Evolutionary conservation across 208 protist genomes (phyloP), one percentile per base, ranked within the genome.

Genomic region (Naegleria lovaniensis): DNA sequence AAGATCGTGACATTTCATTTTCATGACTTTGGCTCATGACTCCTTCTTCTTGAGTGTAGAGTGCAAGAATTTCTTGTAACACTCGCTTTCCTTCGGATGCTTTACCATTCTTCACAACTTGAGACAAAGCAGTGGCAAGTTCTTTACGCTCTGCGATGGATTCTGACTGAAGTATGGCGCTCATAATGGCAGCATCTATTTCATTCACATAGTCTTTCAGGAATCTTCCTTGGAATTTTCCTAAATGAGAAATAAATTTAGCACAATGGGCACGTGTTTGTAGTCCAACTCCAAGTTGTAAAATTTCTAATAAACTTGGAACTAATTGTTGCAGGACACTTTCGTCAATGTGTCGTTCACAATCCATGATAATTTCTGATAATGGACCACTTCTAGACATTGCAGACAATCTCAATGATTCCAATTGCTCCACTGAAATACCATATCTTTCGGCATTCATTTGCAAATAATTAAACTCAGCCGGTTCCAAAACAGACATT

Each of bases 261-360:
- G 84, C 39, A n/a, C 36, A 48, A 2, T 11, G 36, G 29, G n/a
- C 29, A 58, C 84, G 51, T 55, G 84, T 88, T 51, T 15, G 41
- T 11, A 58, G 43, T 38, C 84, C 84, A 48, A 88, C 84, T 39
- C 84, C 84, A 55, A 36, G 11, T 39, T 38, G 39, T 11, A 88
- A 15, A 33, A 88, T 39, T 33, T 88, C 84, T 19, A 88, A 33
- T n/a, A 88, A 19, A 48, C n/a, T 88, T 88, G 84, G 84, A 58
- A 88, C 43, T 11, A 88, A 38, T n/a, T 6, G 19, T 55, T 39
- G 9, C 6, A 51, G 2, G 0, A 88, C 84, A 15, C 1, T 1
- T 58, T 88, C 84, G 36, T 88, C 84, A 39, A 88, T 58, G 39
- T 88, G 84, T 39, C 41, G 29, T 88, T 51, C 41, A 55, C 84